Percentiles rank a stretch among this genome's conserved stretches.
Evolutionary conservation across 2,329 filamentous ascomycete species (phyloP).

Genomic region (Leptosphaerulina australis): DNA sequence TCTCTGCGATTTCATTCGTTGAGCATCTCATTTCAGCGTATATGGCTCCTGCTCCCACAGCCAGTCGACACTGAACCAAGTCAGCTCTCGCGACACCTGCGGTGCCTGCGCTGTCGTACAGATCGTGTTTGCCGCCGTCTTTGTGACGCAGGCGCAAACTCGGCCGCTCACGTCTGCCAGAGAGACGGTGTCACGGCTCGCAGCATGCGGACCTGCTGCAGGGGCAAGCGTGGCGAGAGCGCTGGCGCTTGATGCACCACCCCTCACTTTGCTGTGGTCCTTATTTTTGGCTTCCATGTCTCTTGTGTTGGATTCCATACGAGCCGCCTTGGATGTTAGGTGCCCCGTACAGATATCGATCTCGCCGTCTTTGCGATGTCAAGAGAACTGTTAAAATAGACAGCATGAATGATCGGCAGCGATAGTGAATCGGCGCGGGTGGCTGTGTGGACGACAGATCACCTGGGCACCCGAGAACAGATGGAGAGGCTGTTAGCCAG

Average conservation of each 20-base stretch:
- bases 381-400: constrained; percentile 9
- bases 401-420: constrained; percentile 24
- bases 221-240: constrained; percentile 12
- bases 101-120: constrained; percentile 16
- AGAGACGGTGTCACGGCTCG: constrained; percentile 13
- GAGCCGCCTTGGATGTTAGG: constrained; percentile 13
- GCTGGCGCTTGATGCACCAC: constrained; percentile 19
- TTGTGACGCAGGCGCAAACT: constrained; percentile 24
- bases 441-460: constrained; percentile 20
- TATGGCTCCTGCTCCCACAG: constrained; percentile 15
- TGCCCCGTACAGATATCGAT: neutral
- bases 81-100: constrained; percentile 12
- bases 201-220: constrained; percentile 14
- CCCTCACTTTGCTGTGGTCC: constrained; percentile 25
- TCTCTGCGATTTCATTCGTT: constrained; percentile 26
- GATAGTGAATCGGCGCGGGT: constrained; percentile 12
- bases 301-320: constrained; percentile 12
- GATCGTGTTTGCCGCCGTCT: constrained; percentile 26
- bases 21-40: constrained; percentile 21
- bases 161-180: constrained; percentile 9
- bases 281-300: constrained; percentile 27
- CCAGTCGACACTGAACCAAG: constrained; percentile 25
- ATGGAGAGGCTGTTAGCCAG: constrained; percentile 10
- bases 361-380: constrained; percentile 1
- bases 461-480: constrained; percentile 5